Conservation (phyloP, 208 protist genomes). For the Trypanosoma vivax region DNA sequence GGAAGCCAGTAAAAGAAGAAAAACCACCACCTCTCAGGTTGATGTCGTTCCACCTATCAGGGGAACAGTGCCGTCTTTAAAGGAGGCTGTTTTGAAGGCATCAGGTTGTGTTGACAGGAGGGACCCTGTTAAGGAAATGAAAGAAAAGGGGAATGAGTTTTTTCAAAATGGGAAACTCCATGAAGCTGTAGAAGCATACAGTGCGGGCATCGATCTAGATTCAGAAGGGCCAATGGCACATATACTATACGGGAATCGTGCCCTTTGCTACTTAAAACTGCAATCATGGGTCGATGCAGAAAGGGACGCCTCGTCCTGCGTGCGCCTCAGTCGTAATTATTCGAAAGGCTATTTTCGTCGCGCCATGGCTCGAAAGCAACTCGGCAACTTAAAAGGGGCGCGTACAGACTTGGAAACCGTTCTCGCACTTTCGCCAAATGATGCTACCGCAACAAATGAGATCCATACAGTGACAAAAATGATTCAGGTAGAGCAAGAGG, state of each 20-base stretch:
- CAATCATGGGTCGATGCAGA: conserved; percentile 70
- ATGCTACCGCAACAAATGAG: conserved; percentile 59
- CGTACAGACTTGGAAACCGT: conserved; percentile 81
- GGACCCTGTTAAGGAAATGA: conserved; percentile 56
- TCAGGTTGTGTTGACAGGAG: conserved; percentile 16
- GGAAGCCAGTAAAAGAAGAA: conserved; percentile 29
- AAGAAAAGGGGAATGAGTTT: conserved; percentile 80
- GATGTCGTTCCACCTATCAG: conserved; percentile 60
- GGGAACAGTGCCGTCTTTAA: conserved; percentile 83
- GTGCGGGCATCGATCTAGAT: conserved; percentile 79
- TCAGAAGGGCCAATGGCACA: conserved; percentile 46
- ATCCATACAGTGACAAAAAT: conserved; percentile 69
- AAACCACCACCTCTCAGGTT: background rate
- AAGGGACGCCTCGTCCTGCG: conserved; percentile 67
- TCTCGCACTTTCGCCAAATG: conserved; percentile 64
- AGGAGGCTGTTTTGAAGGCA: conserved; percentile 50
- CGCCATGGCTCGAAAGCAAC: conserved; percentile 74
- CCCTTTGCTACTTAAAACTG: conserved; percentile 81
- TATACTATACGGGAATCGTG: conserved; percentile 82
- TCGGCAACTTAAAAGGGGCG: conserved; percentile 78
- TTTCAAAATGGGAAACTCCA: conserved; percentile 63
- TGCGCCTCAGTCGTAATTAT: conserved; percentile 77
- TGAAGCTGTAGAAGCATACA: conserved; percentile 81
- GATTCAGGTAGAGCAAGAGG: conserved; percentile 51
- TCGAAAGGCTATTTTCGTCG: conserved; percentile 86